Evolutionary conservation across 2,329 filamentous ascomycete species (phyloP), one percentile per base, ranked within the genome.

Genomic region (Apiospora sp.): DNA sequence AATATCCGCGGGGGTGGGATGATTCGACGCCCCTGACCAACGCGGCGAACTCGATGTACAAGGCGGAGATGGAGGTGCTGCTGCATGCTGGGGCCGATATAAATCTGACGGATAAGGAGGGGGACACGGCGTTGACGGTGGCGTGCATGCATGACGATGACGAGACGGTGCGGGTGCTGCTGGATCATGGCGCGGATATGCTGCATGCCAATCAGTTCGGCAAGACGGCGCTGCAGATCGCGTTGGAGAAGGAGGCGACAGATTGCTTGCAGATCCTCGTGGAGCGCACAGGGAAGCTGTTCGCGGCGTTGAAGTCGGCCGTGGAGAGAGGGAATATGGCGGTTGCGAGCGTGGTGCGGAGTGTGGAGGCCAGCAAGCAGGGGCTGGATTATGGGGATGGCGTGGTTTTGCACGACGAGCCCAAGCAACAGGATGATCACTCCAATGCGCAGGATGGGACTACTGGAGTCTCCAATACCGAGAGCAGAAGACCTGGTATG

Each of bases 21-120:
- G 75, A 73, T 12, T 80, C 81, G 2, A 83, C 82, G 5, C 82
- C 83, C 3, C 75, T 85, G 12, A 83, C 81, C 16, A 80, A 81
- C 34, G 82, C 82, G 12, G 82, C 83, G 1, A 27, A 1, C 34
- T 3, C 1, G 10, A 61, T 61, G 49, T 27, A 61, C 48, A 16
- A 1, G 16, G 27, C n/a, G 7, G n/a, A 44, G 44, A 7, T 70
- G 10, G 27, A 19, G 22, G 10, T 70, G 34, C 49, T 70, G 48
- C 34, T 70, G 30, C 6, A 61, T 8, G 16, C 30, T 10, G 49
- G 69, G 30, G 69, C 69, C 34, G 48, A 70, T 6, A 24, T 70
- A 2, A 27, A 61, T 22, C 37, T 27, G 7, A 12, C 51, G 3
- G 34, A 70, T 34, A n/a, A 3, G 5, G 7, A 34, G 1, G 69